Conservation (phyloP, 345 rosid genomes). For the Anacardium occidentale region DNA sequence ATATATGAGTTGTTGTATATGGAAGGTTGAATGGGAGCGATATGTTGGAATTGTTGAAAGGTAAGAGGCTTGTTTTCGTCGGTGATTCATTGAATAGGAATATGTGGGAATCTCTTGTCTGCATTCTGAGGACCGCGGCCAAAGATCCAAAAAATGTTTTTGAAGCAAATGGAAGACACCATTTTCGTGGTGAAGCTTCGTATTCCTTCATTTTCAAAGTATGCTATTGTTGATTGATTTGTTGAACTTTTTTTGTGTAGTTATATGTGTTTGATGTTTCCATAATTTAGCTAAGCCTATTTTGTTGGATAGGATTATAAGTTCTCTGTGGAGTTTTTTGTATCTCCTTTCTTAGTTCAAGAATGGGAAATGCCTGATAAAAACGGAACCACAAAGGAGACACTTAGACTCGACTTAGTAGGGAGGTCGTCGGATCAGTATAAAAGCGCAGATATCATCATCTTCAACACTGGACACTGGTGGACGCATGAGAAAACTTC, state of each 20-base stretch:
- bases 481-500: constrained; percentile 99
- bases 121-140: constrained; percentile 67
- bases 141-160: constrained; percentile 63
- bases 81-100: constrained; percentile 93
- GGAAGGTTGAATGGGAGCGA: constrained; percentile 58
- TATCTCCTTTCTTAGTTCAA: constrained; percentile 87
- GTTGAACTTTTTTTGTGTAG: background rate
- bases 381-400: constrained; percentile 64
- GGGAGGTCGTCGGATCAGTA: constrained; percentile 72
- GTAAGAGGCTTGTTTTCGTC: constrained; percentile 82
- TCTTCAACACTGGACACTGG: constrained; percentile 98
- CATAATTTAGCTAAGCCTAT: constrained; percentile 10
- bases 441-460: constrained; percentile 65
- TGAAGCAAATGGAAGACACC: constrained; percentile 71
- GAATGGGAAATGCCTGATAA: constrained; percentile 77
- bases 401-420: constrained; percentile 82
- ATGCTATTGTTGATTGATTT: constrained; percentile 18
- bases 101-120: constrained; percentile 98
- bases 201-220: constrained; percentile 88
- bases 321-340: constrained; percentile 80
- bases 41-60: constrained; percentile 74
- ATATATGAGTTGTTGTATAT: constrained; percentile 8
- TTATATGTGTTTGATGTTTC: background rate
- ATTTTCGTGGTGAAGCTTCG: constrained; percentile 78
- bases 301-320: constrained; percentile 58